A percentile compares a stretch with the other conserved stretches of the same genome.
phyloP scores from a whole-genome alignment of 495 filamentous ascomycete genomes.

The Lepraria neglecta region DNA sequence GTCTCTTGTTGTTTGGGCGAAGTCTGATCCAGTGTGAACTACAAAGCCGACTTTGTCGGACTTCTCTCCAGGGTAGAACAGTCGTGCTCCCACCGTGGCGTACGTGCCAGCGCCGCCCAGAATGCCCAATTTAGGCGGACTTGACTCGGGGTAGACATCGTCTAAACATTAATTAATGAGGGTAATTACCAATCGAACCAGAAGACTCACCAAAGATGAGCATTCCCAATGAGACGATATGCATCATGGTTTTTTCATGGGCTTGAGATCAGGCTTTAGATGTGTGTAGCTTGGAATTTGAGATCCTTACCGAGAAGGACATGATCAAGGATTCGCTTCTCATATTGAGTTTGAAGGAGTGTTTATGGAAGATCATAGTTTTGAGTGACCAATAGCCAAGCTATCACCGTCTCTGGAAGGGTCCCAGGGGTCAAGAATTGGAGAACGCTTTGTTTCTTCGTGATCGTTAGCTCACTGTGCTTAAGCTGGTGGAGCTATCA shows the following conservation, averaged over 20 bases:
- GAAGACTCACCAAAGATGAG: conserved; percentile 75
- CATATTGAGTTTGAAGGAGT: no score
- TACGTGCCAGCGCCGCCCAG: conserved; percentile 84
- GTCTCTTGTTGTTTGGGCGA: conserved; percentile 58
- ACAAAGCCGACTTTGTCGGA: conserved; percentile 69
- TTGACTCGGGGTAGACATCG: conserved; percentile 56
- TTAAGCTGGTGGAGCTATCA: neutral
- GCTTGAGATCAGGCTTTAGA: neutral
- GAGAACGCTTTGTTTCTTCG: no score
- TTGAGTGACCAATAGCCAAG: no score
- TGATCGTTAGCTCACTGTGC: neutral
- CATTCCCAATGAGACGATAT: conserved; percentile 90
- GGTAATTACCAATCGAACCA: conserved; percentile 8
- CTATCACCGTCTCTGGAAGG: no score
- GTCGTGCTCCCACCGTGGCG: conserved; percentile 77
- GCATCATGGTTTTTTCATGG: conserved; percentile 36
- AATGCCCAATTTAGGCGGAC: conserved; percentile 58
- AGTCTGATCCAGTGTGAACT: conserved; percentile 83
- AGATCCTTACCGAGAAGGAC: no score
- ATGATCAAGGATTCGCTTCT: no score
- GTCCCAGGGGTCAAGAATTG: no score
- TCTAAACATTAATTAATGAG: conserved; percentile 46
- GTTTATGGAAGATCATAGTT: no score
- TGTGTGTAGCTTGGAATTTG: no score
- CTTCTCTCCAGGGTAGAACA: conserved; percentile 54